phyloP scores from a whole-genome alignment of 768 basidiomycete genomes.

The Daedaleopsis sinensis region DNA sequence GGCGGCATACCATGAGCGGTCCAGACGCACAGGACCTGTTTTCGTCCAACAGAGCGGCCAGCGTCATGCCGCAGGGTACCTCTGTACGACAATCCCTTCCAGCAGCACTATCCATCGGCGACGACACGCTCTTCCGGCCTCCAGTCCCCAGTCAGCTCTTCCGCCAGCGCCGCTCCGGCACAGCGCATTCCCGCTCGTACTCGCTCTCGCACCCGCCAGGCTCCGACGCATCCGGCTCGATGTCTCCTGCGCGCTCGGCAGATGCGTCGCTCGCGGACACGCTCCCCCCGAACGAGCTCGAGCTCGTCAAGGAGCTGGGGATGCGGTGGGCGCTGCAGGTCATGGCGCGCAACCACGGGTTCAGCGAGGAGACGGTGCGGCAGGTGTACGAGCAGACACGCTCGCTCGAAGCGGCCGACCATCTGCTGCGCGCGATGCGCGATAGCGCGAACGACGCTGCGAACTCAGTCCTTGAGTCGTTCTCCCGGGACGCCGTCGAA shows the following conservation, averaged over 20 bases:
- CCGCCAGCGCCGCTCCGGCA: background rate
- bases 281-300: constrained; percentile 18
- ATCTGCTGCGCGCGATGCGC: constrained; percentile 41
- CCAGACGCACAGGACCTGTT: background rate
- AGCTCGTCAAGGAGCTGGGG: constrained; percentile 32
- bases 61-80: background rate
- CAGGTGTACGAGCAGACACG: constrained; percentile 38
- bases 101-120: background rate
- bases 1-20: constrained; percentile 8
- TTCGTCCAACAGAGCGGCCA: background rate
- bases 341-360: constrained; percentile 51
- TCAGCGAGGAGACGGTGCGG: constrained; percentile 43
- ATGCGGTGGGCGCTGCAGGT: constrained; percentile 35
- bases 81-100: constrained; percentile 2
- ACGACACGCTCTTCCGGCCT: background rate
- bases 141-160: constrained; percentile 9
- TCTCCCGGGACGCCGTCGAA: background rate
- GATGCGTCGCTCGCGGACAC: constrained; percentile 5
- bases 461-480: background rate
- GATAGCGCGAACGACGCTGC: constrained; percentile 37
- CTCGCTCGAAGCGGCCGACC: constrained; percentile 43
- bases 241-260: constrained; percentile 1
- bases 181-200: background rate
- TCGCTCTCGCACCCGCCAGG: background rate
- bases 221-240: background rate